Percentiles rank a stretch among this genome's conserved stretches.
Evolutionary conservation across 2,329 filamentous ascomycete genomes (phyloP).

Genomic region (Alternaria gaisen): DNA sequence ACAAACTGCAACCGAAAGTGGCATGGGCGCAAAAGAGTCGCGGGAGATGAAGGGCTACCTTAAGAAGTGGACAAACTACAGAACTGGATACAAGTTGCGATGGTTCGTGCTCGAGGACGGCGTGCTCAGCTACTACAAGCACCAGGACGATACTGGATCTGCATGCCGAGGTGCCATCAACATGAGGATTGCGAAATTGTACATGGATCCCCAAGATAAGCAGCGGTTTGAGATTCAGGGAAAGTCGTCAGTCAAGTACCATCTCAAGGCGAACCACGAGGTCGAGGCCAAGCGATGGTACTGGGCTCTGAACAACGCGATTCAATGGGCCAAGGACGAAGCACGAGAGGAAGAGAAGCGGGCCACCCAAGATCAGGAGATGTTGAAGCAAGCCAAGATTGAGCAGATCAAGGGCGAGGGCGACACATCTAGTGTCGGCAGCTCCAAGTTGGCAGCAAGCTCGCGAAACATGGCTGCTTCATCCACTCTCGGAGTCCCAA

Average conservation of each 20-base stretch:
- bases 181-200: slow-evolving; percentile 93
- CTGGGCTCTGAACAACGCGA: slow-evolving; percentile 98
- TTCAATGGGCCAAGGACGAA: slow-evolving; percentile 98
- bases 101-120: slow-evolving; percentile 99
- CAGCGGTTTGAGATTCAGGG: slow-evolving; percentile 97
- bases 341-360: slow-evolving; percentile 87
- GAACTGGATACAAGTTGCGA: slow-evolving; percentile 92
- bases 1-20: slow-evolving; percentile 66
- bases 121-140: slow-evolving; percentile 98
- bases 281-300: slow-evolving; percentile 99
- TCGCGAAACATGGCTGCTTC: slow-evolving; percentile 46
- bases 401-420: slow-evolving; percentile 66
- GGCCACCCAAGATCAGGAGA: slow-evolving; percentile 76
- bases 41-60: slow-evolving; percentile 98
- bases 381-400: slow-evolving; percentile 77
- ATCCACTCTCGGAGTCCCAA: slow-evolving; percentile 60
- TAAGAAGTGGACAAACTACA: slow-evolving; percentile 99
- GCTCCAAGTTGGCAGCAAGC: slow-evolving; percentile 39
- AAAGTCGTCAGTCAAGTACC: slow-evolving; percentile 98
- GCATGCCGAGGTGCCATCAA: slow-evolving; percentile 98
- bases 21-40: slow-evolving; percentile 80
- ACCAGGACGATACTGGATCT: slow-evolving; percentile 95
- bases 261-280: slow-evolving; percentile 95
- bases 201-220: slow-evolving; percentile 98
- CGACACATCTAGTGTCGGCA: slow-evolving; percentile 52